Base-by-base conservation (phyloP, 306 rosid genomes). In the Prunus padus region DNA sequence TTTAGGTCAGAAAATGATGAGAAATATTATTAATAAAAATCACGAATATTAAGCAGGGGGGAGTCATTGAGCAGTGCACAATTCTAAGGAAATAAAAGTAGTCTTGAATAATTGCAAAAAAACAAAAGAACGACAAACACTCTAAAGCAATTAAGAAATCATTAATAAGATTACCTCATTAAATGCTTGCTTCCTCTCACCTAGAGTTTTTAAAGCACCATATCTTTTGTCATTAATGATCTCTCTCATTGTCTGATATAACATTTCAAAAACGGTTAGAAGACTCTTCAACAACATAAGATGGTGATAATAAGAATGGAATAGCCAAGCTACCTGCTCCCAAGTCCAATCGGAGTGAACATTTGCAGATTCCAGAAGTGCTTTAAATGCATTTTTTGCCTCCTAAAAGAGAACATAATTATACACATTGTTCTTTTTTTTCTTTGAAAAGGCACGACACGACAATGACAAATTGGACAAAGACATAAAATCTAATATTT, bases 291-390 rank as follows among this genome's bases (percentile, higher is more conserved):
- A 71, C 67, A 26, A 61, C 15, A 67, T 60, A 68, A 23, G 54
- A 37, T 8, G 6, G 46, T 31, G 15, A 52, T 30, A 74, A 70
- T 33, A 76, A 42, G 14, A 81, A 83, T 65, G 72, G 60, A 49
- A 54, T 52, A 73, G 20, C 42, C 73, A 76, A 51, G 47, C 79
- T 76, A 96, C 99, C 99, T 96, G 99, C 80, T 96, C 99, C 99
- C 99, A 96, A 61, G 97, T 85, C 99, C 99, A 96, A 88, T 96
- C 99, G 79, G 99, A 96, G 70, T 89, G 95, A 31, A 96, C 99
- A 79, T 89, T 96, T 28, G 77, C 97, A 67, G 92, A 92, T 82
- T 96, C 99, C 84, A 96, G 73, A 57, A 96, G 98, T 1, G 89
- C 88, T 86, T 96, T 96, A 77, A 96, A 96, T 52, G 98, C 97